Percentiles rank a stretch among this genome's conserved stretches.
Conservation (phyloP, 2,329 filamentous ascomycete species). For the Aspergillus calidoustus region DNA sequence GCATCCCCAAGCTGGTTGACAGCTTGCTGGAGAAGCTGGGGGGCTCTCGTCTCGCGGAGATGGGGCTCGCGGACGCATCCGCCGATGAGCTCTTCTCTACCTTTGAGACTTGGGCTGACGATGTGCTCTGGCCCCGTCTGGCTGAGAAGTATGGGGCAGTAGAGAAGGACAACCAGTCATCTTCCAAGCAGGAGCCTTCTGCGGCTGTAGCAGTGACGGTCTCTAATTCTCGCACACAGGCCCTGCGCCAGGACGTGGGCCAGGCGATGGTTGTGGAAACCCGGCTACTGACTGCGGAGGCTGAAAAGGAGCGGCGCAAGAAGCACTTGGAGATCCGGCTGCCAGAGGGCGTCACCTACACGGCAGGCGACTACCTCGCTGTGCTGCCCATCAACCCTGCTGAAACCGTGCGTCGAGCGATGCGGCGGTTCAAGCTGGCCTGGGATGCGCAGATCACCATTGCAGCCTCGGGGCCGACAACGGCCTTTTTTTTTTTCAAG, state of each 20-base stretch:
- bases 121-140: constrained; percentile 10
- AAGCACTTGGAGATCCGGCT: constrained; percentile 70
- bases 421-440: constrained; percentile 66
- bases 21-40: constrained; percentile 56
- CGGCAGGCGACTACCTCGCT: constrained; percentile 77
- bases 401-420: constrained; percentile 64
- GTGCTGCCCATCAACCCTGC: constrained; percentile 72
- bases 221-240: constrained; percentile 25
- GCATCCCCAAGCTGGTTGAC: constrained; percentile 67
- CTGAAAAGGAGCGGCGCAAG: constrained; percentile 56
- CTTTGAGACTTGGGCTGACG: constrained; percentile 14
- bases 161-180: neutral
- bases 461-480: constrained; percentile 47
- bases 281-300: constrained; percentile 55
- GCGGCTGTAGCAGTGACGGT: neutral
- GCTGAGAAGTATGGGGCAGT: neutral
- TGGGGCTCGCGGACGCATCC: constrained; percentile 62
- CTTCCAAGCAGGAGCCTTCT: neutral
- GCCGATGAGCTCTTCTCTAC: constrained; percentile 28
- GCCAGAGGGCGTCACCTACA: constrained; percentile 68
- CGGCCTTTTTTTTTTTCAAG: too few species aligned
- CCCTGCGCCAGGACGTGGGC: constrained; percentile 45
- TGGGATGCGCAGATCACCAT: constrained; percentile 67
- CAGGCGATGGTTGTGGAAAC: constrained; percentile 60
- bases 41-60: constrained; percentile 51